phyloP scores from a whole-genome alignment of 2,329 filamentous ascomycete genomes.

The Lachnum nothofagi region DNA sequence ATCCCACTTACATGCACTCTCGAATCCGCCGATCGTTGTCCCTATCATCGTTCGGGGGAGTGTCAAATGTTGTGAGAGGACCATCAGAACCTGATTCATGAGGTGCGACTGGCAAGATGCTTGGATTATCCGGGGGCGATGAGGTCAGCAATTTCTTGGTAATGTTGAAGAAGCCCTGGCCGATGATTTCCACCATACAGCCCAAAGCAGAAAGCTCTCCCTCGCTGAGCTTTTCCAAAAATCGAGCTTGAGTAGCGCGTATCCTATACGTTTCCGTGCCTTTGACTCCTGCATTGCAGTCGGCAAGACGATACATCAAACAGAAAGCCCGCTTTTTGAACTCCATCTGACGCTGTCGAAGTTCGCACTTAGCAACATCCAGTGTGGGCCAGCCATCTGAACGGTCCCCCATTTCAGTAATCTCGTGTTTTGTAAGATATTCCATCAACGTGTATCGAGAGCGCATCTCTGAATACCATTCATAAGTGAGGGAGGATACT shows the following conservation, averaged over 20 bases:
- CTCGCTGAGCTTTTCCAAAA: constrained; percentile 16
- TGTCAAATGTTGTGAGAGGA: not conserved
- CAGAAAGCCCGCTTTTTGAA: constrained; percentile 20
- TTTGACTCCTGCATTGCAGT: constrained; percentile 19
- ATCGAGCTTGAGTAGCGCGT: constrained; percentile 16
- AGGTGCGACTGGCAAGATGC: not conserved
- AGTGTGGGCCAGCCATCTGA: constrained; percentile 20
- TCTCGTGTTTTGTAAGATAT: constrained; percentile 19
- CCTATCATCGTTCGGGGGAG: constrained; percentile 5
- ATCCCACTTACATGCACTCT: constrained; percentile 18
- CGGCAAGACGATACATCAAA: constrained; percentile 22
- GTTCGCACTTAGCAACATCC: constrained; percentile 12
- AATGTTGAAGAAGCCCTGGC: constrained; percentile 23
- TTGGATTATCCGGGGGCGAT: not conserved
- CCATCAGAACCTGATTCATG: not conserved
- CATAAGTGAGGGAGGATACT: constrained; percentile 14
- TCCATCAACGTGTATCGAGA: constrained; percentile 15
- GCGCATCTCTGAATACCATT: constrained; percentile 23
- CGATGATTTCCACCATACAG: constrained; percentile 25
- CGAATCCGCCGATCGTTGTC: constrained; percentile 17
- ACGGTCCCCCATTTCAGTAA: constrained; percentile 21
- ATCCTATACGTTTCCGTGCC: constrained; percentile 8
- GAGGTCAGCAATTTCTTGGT: constrained; percentile 12
- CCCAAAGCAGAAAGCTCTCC: constrained; percentile 21
- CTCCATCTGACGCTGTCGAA: constrained; percentile 1